Conservation (phyloP, 2,329 filamentous ascomycete species). For the Boeremia exigua region DNA sequence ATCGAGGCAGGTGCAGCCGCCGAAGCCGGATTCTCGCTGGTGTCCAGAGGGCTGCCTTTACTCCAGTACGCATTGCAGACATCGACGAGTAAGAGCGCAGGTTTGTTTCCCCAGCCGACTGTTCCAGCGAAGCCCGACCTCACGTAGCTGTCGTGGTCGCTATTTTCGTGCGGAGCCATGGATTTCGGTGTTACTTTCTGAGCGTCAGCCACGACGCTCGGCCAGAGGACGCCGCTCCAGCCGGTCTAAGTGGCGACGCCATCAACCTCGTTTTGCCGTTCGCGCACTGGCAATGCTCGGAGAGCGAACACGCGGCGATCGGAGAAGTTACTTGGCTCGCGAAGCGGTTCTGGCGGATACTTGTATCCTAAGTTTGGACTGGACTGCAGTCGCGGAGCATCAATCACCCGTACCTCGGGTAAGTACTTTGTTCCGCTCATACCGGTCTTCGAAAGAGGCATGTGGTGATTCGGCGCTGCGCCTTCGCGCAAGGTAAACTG, state of each 20-base stretch:
- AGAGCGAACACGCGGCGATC: conserved; percentile 17
- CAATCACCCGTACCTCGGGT: conserved; percentile 40
- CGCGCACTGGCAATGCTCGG: conserved; percentile 16
- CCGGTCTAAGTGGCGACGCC: conserved; percentile 11
- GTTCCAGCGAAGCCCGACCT: conserved; percentile 50
- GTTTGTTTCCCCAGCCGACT: conserved; percentile 54
- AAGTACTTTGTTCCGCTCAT: conserved; percentile 16
- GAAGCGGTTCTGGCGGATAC: conserved; percentile 28
- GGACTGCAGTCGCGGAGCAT: conserved; percentile 25
- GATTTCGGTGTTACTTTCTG: conserved; percentile 17
- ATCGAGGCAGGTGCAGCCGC: conserved; percentile 49
- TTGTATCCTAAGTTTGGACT: conserved; percentile 27
- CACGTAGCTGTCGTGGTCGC: conserved; percentile 32
- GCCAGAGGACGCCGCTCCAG: conserved; percentile 10
- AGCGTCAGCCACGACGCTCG: conserved; percentile 15
- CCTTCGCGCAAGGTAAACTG: conserved; percentile 6
- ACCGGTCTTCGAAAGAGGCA: conserved; percentile 14
- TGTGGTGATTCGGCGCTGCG: conserved; percentile 11
- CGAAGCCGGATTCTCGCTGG: conserved; percentile 47
- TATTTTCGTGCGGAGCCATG: conserved; percentile 28
- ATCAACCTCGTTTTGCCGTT: conserved; percentile 11
- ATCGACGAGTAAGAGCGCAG: conserved; percentile 55
- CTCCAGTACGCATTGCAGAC: conserved; percentile 57
- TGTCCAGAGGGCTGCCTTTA: conserved; percentile 51
- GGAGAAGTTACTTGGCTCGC: conserved; percentile 21